Percentiles rank a stretch among this genome's conserved stretches.
Conservation (phyloP, 129 eudicot species). For the Centaurea solstitialis region DNA sequence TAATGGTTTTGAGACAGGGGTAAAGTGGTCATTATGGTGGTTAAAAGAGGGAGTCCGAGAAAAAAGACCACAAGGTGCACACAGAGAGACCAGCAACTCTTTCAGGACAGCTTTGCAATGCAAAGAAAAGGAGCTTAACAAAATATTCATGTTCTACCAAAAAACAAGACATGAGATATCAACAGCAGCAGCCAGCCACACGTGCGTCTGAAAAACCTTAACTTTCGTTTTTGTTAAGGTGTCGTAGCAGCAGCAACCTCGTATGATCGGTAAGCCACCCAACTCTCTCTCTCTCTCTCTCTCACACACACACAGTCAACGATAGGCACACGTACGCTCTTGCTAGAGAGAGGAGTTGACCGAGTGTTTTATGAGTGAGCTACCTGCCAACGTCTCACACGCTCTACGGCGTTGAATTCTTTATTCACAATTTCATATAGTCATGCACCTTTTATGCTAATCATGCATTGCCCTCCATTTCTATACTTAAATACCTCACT, state of each 20-base stretch:
- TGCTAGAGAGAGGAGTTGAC: slow-evolving; percentile 56
- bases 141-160: slow-evolving; percentile 22
- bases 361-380: slow-evolving; percentile 87
- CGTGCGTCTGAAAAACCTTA: slow-evolving; percentile 16
- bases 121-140: slow-evolving; percentile 31
- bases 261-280: slow-evolving; percentile 48
- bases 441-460: slow-evolving; percentile 79
- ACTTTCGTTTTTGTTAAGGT: not conserved
- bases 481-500: slow-evolving; percentile 17
- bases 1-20: not conserved
- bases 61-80: slow-evolving; percentile 19
- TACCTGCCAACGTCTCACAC: slow-evolving; percentile 92
- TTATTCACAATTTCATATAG: slow-evolving; percentile 45
- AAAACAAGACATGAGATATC: not conserved
- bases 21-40: not conserved
- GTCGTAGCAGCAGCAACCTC: not conserved
- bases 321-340: slow-evolving; percentile 36
- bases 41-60: slow-evolving; percentile 3
- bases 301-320: slow-evolving; percentile 13
- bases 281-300: not conserved
- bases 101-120: slow-evolving; percentile 68
- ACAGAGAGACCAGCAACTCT: slow-evolving; percentile 51
- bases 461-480: slow-evolving; percentile 28
- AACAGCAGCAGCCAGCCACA: slow-evolving; percentile 3
- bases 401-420: slow-evolving; percentile 95